A percentile compares a stretch with the other conserved stretches of the same genome.
These are phyloP conservation scores for Aphelidium insulamus DNA, from an alignment of 371 early-diverging fungal genomes.

Conservation along the genomic window DNA sequence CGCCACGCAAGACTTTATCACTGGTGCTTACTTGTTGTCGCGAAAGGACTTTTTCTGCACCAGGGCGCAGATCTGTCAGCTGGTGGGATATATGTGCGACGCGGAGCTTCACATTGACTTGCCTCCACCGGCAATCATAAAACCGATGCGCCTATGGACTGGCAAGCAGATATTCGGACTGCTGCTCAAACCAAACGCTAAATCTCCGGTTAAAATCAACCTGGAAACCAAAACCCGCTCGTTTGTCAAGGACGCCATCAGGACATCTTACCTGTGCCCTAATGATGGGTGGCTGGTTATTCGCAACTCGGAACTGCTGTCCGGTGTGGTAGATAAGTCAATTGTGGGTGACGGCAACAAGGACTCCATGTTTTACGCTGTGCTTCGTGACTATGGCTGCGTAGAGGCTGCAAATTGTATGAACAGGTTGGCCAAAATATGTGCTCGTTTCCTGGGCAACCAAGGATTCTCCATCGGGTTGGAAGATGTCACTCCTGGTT, in stretches of 20 bases:
- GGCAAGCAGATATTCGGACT: constrained; percentile 58
- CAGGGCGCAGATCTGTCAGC: constrained; percentile 77
- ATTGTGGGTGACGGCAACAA: constrained; percentile 94
- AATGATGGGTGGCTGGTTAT: constrained; percentile 79
- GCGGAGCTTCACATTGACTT: constrained; percentile 55
- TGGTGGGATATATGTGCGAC: constrained; percentile 65
- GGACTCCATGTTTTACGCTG: constrained; percentile 75
- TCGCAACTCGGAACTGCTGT: constrained; percentile 79
- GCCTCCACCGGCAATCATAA: constrained; percentile 82
- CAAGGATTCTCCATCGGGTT: constrained; percentile 96
- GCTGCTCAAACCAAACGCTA: constrained; percentile 63
- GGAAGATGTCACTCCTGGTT: constrained; percentile 89
- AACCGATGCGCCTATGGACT: constrained; percentile 41
- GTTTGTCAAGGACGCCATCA: constrained; percentile 48
- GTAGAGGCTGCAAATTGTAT: constrained; percentile 70
- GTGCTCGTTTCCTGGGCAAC: constrained; percentile 79
- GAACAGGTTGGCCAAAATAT: constrained; percentile 84
- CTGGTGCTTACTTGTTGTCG: constrained; percentile 81
- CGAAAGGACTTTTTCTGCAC: constrained; percentile 85
- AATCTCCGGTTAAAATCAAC: constrained; percentile 45
- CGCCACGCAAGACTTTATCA: constrained; percentile 99
- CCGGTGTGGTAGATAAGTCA: constrained; percentile 85
- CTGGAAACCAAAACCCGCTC: constrained; percentile 70
- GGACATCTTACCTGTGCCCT: too few species aligned
- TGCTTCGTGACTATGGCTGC: constrained; percentile 78